These are phyloP conservation scores for Angophora floribunda DNA, from an alignment of 345 rosid species.

Conservation along the genomic window DNA sequence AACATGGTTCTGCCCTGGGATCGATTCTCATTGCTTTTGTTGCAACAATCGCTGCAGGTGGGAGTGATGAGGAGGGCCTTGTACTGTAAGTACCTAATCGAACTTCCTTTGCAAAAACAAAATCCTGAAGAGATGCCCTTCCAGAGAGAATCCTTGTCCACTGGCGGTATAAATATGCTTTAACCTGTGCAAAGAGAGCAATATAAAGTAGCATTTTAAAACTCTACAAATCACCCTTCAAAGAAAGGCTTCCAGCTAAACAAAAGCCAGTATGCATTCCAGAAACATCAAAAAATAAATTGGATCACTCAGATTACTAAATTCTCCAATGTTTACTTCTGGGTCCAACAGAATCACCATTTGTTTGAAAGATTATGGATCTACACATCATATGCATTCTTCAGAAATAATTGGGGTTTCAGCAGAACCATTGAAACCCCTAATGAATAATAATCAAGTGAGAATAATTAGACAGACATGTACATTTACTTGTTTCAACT, in stretches of 20 bases:
- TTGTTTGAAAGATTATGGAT: not conserved
- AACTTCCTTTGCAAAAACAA: slow-evolving; percentile 93
- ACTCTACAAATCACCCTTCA: not conserved
- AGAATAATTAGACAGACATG: not conserved
- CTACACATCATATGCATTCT: not conserved
- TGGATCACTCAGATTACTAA: not conserved
- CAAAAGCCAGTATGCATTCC: not conserved
- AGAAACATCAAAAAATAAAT: not conserved
- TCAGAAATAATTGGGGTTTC: not conserved
- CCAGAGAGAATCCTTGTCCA: slow-evolving; percentile 84
- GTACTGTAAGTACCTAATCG: slow-evolving; percentile 81
- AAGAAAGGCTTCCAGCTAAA: not conserved
- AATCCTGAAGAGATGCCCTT: slow-evolving; percentile 85
- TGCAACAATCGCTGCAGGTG: slow-evolving; percentile 95
- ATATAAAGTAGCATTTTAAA: not conserved
- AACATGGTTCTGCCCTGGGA: slow-evolving; percentile 86
- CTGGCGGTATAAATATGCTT: slow-evolving; percentile 74
- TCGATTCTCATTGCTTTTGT: slow-evolving; percentile 80
- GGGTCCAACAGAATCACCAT: not conserved
- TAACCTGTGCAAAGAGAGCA: slow-evolving; percentile 35
- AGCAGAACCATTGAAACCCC: not conserved
- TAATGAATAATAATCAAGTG: not conserved
- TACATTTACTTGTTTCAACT: not conserved
- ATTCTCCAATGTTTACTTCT: not conserved
- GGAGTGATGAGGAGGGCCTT: slow-evolving; percentile 56